Base-by-base conservation (phyloP, 2,329 filamentous ascomycete species). In the Ascochyta fabae region DNA sequence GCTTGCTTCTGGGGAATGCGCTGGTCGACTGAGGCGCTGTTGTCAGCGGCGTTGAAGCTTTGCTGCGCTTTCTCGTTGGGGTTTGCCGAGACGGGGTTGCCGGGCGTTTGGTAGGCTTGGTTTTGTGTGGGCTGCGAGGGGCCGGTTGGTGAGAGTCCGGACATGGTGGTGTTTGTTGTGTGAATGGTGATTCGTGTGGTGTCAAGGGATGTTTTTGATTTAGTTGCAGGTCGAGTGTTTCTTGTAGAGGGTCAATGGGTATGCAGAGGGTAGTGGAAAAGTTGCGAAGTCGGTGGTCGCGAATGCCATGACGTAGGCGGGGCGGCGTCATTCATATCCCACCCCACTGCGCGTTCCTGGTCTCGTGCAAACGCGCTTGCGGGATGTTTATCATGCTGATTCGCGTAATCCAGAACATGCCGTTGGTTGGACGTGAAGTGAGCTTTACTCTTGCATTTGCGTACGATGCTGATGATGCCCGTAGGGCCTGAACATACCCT, bases 41-140 rank as follows among this genome's bases (percentile, higher is more conserved):
- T 67, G 49, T 74, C 57, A 6, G 64, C 48, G n/a, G 77, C 70
- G 54, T 79, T 76, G 48, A 64, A 52, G 6, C 67, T 48, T 5
- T 77, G 65, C 45, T 72, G 59, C 1, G 57, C 42, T 35, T 69
- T 46, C 58, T 82, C 80, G 44, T 68, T 53, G 10, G 78, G 77
- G 54, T 75, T 72, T 53, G 78, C 77, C 23, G 71, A 62, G n/a
- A 70, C 76, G 31, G 79, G 75, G 65, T 83, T 83, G 59, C 76
- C 77, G 2, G 76, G 67, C 3, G 78, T 79, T 12, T 74, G 75
- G 75, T 82, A 82, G 48, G 77, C 79, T 63, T 79, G 71, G 56
- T 75, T 49, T 27, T 72, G 69, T 43, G 73, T 71, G 16, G 80
- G 80, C 62, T 83, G 80, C 26, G 78, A 76, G 26, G 76, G 73